These are phyloP conservation scores for Coelastrella sp. DNA, from an alignment of 139 green algal species.

Conservation along the genomic window DNA sequence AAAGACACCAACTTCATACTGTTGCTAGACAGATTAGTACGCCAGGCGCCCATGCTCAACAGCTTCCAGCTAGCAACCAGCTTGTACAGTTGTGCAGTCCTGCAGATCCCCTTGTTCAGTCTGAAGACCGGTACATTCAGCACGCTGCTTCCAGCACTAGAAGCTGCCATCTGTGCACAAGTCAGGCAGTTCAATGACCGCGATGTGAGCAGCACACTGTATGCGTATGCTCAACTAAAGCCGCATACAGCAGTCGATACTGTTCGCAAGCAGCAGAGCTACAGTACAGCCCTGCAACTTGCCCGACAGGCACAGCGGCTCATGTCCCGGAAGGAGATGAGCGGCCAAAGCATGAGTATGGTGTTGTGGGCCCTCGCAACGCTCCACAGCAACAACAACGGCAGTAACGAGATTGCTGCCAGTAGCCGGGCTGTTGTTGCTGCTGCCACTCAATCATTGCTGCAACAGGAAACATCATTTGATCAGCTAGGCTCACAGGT, in stretches of 20 bases:
- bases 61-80: slow-evolving; percentile 26
- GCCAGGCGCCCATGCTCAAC: not conserved
- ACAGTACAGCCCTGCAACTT: not conserved
- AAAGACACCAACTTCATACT: not conserved
- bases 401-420: not conserved
- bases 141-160: slow-evolving; percentile 1
- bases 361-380: slow-evolving; percentile 35
- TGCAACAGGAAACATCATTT: not conserved
- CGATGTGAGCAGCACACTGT: slow-evolving; percentile 35
- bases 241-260: not conserved
- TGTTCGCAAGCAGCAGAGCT: not conserved
- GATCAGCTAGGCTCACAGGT: slow-evolving; percentile 27
- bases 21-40: slow-evolving; percentile 15
- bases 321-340: not conserved
- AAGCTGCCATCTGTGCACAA: not conserved
- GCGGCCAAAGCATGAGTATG: slow-evolving; percentile 1
- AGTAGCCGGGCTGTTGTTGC: slow-evolving; percentile 4
- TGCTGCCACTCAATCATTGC: not conserved
- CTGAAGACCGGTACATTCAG: not conserved
- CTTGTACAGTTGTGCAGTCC: slow-evolving; percentile 19
- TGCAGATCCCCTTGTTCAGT: not conserved
- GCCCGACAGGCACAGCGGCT: slow-evolving; percentile 16
- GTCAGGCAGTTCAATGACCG: slow-evolving; percentile 27
- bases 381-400: not conserved
- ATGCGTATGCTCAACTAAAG: slow-evolving; percentile 32